Evolutionary conservation across 164 flowering plant genomes (phyloP).

Genomic region (Echeveria elegans): DNA sequence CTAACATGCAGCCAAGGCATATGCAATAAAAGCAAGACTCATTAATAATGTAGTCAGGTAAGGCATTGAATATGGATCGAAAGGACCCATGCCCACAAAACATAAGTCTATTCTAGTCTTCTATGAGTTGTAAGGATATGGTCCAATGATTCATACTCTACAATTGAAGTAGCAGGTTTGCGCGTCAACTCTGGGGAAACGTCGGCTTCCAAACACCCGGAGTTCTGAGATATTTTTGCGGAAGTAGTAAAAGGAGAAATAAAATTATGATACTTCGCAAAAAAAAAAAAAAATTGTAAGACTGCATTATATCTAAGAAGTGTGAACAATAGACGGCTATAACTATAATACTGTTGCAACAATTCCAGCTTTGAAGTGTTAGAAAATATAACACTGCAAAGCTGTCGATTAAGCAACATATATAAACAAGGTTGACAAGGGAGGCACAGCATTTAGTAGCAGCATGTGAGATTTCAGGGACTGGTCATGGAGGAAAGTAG

Average conservation of each 20-base stretch:
- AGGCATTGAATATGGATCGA: neutral
- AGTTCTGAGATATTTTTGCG: neutral
- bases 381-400: neutral
- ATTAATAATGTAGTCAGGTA: neutral
- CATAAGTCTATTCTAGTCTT: neutral
- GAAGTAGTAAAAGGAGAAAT: neutral
- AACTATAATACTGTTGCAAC: neutral
- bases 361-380: neutral
- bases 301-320: neutral
- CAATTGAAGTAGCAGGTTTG: neutral
- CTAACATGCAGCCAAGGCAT: neutral
- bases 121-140: neutral
- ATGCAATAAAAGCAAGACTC: neutral
- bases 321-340: neutral
- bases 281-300: neutral
- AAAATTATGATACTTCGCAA: no score
- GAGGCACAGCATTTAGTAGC: conserved; percentile 6
- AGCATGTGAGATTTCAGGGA: conserved; percentile 1
- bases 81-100: neutral
- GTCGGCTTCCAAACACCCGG: neutral
- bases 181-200: neutral
- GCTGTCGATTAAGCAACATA: neutral
- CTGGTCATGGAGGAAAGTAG: neutral
- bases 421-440: neutral
- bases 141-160: neutral